Evolutionary conservation across 2,329 filamentous ascomycete species (phyloP), one percentile per base, ranked within the genome.

Genomic region (Aspergillus bombycis): DNA sequence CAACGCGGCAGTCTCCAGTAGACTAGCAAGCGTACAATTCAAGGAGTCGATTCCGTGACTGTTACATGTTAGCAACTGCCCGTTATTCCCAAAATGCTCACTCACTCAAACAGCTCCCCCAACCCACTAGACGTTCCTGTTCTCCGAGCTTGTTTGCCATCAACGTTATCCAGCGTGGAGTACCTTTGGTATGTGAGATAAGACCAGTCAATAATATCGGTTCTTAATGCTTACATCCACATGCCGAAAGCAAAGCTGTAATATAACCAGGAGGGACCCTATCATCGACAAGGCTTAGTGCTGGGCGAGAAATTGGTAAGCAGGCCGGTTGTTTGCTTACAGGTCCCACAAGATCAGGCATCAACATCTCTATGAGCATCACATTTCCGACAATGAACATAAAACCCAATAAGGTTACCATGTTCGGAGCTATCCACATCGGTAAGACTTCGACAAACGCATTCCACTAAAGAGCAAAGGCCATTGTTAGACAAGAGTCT

Each of bases 131-230:
- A 98, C 4, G 94, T 97, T 59, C 94, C 94, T 4, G 95, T 99
- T 73, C 95, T 87, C 68, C 95, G 87, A 62, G 95, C 95, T 82
- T 99, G 95, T 81, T 99, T 99, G 71, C 95, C 95, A 78, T 99
- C 95, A 68, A 98, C 91, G 78, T 99, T 99, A 83, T 99, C 95
- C 90, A 99, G 94, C 16, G 95, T 99, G 71, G 95, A 96, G 80
- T 98, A 90, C 78, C 84, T 84, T 69, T 46, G 38, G 26, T 9
- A 21, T 26, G 57, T 75, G 26, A 75, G 73, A 54, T 19, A 23
- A 43, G n/a, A 26, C 16, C 26, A 36, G 19, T 28, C 14, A 45
- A 26, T n/a, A 36, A 11, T 19, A 32, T 23, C 10, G 41, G 4
- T 57, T 34, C 36, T 19, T 23, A 36, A 36, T n/a, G 70, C 79